Evolutionary conservation across 371 early-diverging fungal species (phyloP).

Genomic region (Mucor sp.): DNA sequence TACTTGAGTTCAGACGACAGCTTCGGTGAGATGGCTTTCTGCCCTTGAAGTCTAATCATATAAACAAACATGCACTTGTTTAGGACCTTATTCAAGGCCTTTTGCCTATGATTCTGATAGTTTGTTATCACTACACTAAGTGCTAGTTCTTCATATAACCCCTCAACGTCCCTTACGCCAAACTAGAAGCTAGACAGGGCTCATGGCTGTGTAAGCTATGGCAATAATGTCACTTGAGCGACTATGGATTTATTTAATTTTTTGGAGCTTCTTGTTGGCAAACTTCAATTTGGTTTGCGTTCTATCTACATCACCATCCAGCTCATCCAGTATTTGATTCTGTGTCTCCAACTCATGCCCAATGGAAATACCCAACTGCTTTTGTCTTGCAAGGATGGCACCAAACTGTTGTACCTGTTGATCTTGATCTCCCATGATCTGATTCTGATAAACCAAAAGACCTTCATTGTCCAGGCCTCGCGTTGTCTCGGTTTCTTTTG

Average conservation of each 20-base stretch:
- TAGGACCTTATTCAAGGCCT: no score
- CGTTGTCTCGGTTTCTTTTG: conserved; percentile 78
- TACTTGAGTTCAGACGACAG: no score
- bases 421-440: conserved; percentile 85
- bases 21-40: no score
- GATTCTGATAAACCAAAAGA: conserved; percentile 74
- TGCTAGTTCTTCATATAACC: no score
- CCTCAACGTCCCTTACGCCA: no score
- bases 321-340: conserved; percentile 82
- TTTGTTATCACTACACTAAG: no score
- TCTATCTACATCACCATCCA: conserved; percentile 75
- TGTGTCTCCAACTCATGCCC: conserved; percentile 89
- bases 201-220: no score
- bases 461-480: conserved; percentile 76
- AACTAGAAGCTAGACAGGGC: no score
- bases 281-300: conserved; percentile 76
- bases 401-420: conserved; percentile 74
- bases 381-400: conserved; percentile 78
- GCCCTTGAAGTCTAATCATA: no score
- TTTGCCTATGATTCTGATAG: no score
- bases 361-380: conserved; percentile 83
- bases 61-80: no score
- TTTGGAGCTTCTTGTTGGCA: conserved; percentile 77
- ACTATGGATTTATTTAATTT: conserved; percentile 57
- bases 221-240: no score